Percentiles rank a stretch among this genome's conserved stretches.
phyloP scores from a whole-genome alignment of 2,329 filamentous ascomycete species.

The Pestalotiopsis sp. region DNA sequence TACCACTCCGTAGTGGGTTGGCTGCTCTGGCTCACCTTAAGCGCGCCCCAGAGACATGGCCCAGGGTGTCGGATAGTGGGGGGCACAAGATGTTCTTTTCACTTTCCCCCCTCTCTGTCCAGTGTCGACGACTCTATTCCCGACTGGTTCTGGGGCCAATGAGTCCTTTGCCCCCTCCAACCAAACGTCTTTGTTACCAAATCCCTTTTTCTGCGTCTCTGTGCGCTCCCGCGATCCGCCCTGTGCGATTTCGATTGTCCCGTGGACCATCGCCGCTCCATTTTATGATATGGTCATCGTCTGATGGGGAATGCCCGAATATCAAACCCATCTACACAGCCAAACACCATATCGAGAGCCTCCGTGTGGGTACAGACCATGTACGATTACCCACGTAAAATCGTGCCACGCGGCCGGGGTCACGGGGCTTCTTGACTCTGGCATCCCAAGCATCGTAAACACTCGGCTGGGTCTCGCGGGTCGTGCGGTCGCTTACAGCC shows the following conservation, averaged over 20 bases:
- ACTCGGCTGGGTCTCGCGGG: neutral
- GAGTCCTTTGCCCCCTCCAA: neutral
- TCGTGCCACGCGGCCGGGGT: neutral
- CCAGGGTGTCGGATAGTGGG: no score
- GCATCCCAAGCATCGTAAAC: neutral
- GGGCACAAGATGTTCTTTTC: no score
- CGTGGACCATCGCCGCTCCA: neutral
- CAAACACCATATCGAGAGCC: neutral
- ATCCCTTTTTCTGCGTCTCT: neutral
- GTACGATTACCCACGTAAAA: neutral
- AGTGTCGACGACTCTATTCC: no score
- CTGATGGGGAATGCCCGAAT: neutral
- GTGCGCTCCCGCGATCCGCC: neutral
- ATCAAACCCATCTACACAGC: neutral
- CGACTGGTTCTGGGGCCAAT: no score
- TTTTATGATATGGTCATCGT: neutral
- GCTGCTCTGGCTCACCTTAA: no score
- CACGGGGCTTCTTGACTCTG: neutral
- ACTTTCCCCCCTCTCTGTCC: no score
- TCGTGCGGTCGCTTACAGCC: neutral
- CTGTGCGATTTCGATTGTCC: neutral
- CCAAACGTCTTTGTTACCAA: neutral
- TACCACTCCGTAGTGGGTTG: no score
- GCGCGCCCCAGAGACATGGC: no score
- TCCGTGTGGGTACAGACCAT: neutral